Percentiles rank a stretch among this genome's conserved stretches.
phyloP scores from a whole-genome alignment of 371 early-diverging fungal genomes.

The Actinomortierella wolfii region DNA sequence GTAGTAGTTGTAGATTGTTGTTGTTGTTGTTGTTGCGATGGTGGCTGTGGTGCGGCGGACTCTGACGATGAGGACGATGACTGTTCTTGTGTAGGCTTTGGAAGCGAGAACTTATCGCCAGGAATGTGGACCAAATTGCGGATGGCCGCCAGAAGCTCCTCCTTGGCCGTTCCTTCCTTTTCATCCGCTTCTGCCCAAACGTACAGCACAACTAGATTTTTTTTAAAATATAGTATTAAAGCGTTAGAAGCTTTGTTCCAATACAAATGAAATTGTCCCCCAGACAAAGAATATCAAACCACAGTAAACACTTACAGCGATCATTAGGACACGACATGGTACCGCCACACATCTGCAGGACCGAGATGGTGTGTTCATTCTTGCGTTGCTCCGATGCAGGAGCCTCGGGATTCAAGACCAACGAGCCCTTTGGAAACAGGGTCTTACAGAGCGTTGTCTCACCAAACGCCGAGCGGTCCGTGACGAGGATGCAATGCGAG shows the following conservation, averaged over 20 bases:
- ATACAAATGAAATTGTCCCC: neutral
- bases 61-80: neutral
- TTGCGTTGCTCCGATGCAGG: conserved; percentile 25
- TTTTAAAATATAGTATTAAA: neutral
- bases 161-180: conserved; percentile 26
- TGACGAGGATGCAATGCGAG: conserved; percentile 56
- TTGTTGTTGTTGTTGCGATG: conserved; percentile 10
- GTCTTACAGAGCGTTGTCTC: conserved; percentile 53
- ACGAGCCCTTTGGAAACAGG: conserved; percentile 57
- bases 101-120: conserved; percentile 32
- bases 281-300: neutral
- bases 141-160: conserved; percentile 36
- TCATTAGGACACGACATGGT: conserved; percentile 67
- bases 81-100: conserved; percentile 13
- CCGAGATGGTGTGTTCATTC: conserved; percentile 52
- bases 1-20: neutral
- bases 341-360: conserved; percentile 61
- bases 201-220: conserved; percentile 27
- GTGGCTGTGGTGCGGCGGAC: neutral
- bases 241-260: conserved; percentile 17
- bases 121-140: conserved; percentile 43
- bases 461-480: conserved; percentile 49
- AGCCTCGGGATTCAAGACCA: conserved; percentile 49
- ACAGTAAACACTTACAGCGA: conserved; percentile 53
- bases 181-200: conserved; percentile 35